Conservation (phyloP, 495 filamentous ascomycete genomes). For the Trypethelium eluteriae region DNA sequence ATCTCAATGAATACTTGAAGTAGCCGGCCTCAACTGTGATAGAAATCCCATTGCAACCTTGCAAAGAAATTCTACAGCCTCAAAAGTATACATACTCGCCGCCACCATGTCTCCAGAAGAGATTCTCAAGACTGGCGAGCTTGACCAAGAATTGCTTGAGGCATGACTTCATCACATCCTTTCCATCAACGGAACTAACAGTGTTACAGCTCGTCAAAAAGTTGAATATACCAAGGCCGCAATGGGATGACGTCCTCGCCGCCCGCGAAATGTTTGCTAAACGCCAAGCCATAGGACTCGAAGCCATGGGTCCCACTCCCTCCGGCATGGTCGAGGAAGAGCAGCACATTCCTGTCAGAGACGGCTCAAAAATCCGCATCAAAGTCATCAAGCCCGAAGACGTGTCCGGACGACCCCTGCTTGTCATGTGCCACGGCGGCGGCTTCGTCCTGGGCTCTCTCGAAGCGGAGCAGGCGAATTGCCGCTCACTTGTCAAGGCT, state of each 20-base stretch:
- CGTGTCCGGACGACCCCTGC: slow-evolving; percentile 34
- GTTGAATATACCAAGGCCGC: neutral
- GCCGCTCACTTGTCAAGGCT: slow-evolving; percentile 35
- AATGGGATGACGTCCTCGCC: neutral
- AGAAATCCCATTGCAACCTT: neutral
- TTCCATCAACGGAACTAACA: neutral
- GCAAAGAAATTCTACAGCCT: neutral
- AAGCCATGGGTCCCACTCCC: slow-evolving; percentile 12
- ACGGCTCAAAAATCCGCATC: slow-evolving; percentile 36
- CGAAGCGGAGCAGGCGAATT: slow-evolving; percentile 29
- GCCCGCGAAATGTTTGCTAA: neutral
- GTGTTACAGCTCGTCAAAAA: neutral
- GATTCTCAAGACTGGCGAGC: neutral
- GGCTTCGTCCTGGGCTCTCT: slow-evolving; percentile 39
- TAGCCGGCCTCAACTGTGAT: no score
- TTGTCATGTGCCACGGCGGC: slow-evolving; percentile 42
- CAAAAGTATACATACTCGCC: neutral
- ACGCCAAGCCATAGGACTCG: neutral
- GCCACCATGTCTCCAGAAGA: slow-evolving; percentile 9
- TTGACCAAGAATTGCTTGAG: slow-evolving; percentile 1
- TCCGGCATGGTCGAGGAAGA: slow-evolving; percentile 19
- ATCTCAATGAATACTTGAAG: no score
- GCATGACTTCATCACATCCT: neutral
- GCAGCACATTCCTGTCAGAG: slow-evolving; percentile 35
- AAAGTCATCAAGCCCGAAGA: slow-evolving; percentile 31